Conservation (phyloP, 1,284 basidiomycete genomes). For the Phylloporus gajari region DNA sequence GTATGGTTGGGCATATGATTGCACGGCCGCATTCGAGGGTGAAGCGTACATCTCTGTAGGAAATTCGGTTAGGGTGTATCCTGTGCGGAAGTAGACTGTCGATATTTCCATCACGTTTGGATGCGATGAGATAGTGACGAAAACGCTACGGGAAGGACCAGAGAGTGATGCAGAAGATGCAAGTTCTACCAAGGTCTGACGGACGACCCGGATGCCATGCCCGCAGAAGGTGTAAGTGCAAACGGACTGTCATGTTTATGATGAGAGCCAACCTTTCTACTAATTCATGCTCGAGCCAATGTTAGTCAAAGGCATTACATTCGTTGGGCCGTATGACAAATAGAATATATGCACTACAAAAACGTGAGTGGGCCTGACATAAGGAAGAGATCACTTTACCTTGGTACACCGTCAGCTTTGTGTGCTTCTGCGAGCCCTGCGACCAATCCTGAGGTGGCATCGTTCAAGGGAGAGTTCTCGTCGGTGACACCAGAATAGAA, state of each 20-base stretch:
- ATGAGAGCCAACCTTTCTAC: constrained; percentile 65
- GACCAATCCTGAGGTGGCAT: constrained; percentile 76
- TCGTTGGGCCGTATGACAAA: constrained; percentile 92
- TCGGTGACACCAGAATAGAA: constrained; percentile 13
- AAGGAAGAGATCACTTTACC: constrained; percentile 47
- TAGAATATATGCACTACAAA: constrained; percentile 73
- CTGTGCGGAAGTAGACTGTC: too few species aligned
- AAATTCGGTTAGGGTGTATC: too few species aligned
- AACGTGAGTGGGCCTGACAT: constrained; percentile 4
- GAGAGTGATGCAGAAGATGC: constrained; percentile 57
- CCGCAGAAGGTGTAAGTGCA: constrained; percentile 48
- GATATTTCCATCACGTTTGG: too few species aligned
- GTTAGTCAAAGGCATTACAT: constrained; percentile 95
- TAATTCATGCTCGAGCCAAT: constrained; percentile 88
- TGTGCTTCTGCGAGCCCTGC: constrained; percentile 86
- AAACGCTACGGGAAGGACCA: too few species aligned
- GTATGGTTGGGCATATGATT: too few species aligned
- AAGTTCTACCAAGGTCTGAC: constrained; percentile 82
- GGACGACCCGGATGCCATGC: constrained; percentile 76
- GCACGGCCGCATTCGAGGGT: too few species aligned
- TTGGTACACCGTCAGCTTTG: constrained; percentile 70
- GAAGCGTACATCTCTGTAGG: too few species aligned
- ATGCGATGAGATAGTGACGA: too few species aligned
- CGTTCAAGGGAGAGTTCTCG: constrained; percentile 77
- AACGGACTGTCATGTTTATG: not conserved